Conservation (phyloP, 164 flowering plant species). For the Magnolia officinalis region DNA sequence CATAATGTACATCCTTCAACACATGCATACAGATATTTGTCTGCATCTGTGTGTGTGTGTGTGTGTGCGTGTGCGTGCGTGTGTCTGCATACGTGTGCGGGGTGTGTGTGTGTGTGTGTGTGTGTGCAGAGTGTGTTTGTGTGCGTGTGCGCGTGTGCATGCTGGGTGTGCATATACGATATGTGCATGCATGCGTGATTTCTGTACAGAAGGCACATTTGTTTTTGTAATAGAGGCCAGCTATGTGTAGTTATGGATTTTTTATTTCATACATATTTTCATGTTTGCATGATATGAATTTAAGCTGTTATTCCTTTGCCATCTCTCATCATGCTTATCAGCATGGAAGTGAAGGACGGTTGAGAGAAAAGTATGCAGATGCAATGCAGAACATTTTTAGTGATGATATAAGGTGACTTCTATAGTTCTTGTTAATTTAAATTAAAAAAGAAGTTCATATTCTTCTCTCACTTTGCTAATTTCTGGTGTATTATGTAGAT, state of each 20-base stretch:
- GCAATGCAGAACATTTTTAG: conserved; percentile 60
- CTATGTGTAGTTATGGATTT: neutral
- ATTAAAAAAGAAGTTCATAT: neutral
- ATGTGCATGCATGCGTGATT: no score
- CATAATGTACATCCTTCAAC: neutral
- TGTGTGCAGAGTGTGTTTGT: neutral
- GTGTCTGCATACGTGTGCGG: no score
- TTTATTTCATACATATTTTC: neutral
- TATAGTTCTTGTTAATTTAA: neutral
- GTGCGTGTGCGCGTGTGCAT: neutral
- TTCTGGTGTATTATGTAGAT: conserved; percentile 42
- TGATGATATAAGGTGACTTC: conserved; percentile 73
- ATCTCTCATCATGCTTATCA: conserved; percentile 27
- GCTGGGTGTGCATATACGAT: neutral
- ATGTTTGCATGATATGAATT: neutral
- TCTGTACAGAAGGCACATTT: neutral
- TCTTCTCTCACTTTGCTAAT: conserved; percentile 7
- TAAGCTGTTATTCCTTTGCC: neutral
- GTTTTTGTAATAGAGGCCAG: neutral
- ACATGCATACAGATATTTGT: no score
- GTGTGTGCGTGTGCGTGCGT: no score
- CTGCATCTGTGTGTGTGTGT: no score
- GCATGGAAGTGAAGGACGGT: conserved; percentile 95
- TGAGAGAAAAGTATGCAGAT: conserved; percentile 63
- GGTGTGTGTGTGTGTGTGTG: neutral